These are phyloP conservation scores for Candida nemodendra DNA, from an alignment of 805 yeast species.

Conservation along the genomic window DNA sequence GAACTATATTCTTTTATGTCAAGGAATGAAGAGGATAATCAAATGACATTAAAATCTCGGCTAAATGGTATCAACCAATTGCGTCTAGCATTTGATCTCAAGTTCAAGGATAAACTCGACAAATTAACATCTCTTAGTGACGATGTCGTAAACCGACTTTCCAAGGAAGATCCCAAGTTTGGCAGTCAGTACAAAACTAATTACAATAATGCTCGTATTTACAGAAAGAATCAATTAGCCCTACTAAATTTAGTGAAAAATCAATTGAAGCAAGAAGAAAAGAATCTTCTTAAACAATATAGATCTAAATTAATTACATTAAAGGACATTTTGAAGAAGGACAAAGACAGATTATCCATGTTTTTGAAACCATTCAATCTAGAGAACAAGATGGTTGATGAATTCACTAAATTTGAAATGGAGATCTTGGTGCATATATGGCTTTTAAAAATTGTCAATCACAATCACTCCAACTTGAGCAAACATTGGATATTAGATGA, in stretches of 20 bases:
- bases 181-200: slow-evolving; percentile 5
- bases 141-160: neutral
- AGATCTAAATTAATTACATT: slow-evolving; percentile 24
- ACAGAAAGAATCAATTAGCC: slow-evolving; percentile 40
- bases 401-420: slow-evolving; percentile 16
- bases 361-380: slow-evolving; percentile 11
- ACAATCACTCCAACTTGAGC: neutral
- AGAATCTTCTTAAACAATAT: slow-evolving; percentile 35
- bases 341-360: slow-evolving; percentile 9
- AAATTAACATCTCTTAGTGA: slow-evolving; percentile 8
- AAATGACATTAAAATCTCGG: slow-evolving; percentile 47
- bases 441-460: slow-evolving; percentile 18
- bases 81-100: slow-evolving; percentile 50
- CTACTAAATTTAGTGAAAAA: slow-evolving; percentile 39
- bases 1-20: slow-evolving; percentile 54
- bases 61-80: slow-evolving; percentile 64
- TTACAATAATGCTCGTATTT: slow-evolving; percentile 31
- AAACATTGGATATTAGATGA: slow-evolving; percentile 18
- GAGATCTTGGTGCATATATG: slow-evolving; percentile 25
- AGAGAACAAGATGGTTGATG: slow-evolving; percentile 4
- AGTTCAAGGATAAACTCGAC: slow-evolving; percentile 31
- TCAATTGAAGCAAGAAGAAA: slow-evolving; percentile 43
- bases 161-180: slow-evolving; percentile 2
- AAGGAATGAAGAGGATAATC: slow-evolving; percentile 45
- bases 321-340: slow-evolving; percentile 25